Conservation (phyloP, 257 asterid genomes). For the Striga asiatica region DNA sequence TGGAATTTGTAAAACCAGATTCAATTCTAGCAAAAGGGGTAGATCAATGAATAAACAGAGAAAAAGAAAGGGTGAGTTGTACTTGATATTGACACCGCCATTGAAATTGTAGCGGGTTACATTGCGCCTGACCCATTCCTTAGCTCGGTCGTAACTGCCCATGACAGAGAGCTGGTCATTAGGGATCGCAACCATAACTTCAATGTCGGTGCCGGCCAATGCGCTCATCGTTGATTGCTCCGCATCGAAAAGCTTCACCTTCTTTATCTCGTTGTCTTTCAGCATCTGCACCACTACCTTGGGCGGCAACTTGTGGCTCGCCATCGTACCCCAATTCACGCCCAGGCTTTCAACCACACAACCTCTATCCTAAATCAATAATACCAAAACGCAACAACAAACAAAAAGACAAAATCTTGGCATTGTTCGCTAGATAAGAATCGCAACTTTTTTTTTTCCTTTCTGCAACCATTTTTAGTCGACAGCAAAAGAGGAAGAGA, state of each 20-base stretch:
- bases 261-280: slow-evolving; percentile 48
- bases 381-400: too few species aligned
- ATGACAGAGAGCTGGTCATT: slow-evolving; percentile 56
- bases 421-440: too few species aligned
- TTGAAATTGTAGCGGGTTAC: slow-evolving; percentile 47
- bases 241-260: slow-evolving; percentile 69
- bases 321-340: slow-evolving; percentile 84
- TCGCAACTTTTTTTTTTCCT: too few species aligned
- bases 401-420: too few species aligned
- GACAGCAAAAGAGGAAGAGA: too few species aligned
- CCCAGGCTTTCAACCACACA: too few species aligned
- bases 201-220: slow-evolving; percentile 50
- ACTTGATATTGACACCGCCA: slow-evolving; percentile 75
- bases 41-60: too few species aligned
- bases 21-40: neutral
- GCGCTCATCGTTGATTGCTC: slow-evolving; percentile 57
- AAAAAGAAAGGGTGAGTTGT: neutral
- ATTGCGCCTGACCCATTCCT: slow-evolving; percentile 55
- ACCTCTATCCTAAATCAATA: too few species aligned
- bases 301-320: slow-evolving; percentile 53
- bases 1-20: too few species aligned
- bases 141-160: slow-evolving; percentile 47
- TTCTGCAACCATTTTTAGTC: too few species aligned
- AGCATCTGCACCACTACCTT: slow-evolving; percentile 50
- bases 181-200: slow-evolving; percentile 78